Evolutionary conservation across 2,329 filamentous ascomycete genomes (phyloP).

Genomic region (Westerdykella ornata): DNA sequence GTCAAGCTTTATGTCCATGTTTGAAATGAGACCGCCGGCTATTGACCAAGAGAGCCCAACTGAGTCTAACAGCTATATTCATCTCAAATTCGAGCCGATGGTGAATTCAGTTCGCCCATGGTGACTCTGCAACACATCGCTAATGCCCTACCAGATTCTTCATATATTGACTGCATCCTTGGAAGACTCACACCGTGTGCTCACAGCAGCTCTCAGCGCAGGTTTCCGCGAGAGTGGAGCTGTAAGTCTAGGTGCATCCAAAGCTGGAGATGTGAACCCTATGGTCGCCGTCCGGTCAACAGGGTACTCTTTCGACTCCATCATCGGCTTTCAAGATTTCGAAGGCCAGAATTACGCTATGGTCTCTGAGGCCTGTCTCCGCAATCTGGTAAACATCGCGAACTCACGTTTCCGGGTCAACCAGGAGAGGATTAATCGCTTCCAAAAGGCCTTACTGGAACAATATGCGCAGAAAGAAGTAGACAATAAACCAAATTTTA

Average conservation of each 20-base stretch:
- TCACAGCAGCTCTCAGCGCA: constrained; percentile 68
- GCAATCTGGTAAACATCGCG: constrained; percentile 59
- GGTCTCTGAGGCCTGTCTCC: constrained; percentile 62
- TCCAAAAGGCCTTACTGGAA: constrained; percentile 48
- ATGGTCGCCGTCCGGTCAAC: constrained; percentile 82
- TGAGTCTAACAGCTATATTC: constrained; percentile 49
- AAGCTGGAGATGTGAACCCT: constrained; percentile 48
- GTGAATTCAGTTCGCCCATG: constrained; percentile 44
- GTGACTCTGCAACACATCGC: constrained; percentile 7
- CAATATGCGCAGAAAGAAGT: constrained; percentile 8
- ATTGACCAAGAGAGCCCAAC: constrained; percentile 3
- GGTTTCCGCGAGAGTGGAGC: constrained; percentile 90
- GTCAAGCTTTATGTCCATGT: constrained; percentile 17
- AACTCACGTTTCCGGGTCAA: constrained; percentile 72
- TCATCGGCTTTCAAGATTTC: constrained; percentile 56
- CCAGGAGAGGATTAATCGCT: constrained; percentile 58
- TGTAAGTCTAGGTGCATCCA: constrained; percentile 51
- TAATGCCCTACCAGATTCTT: constrained; percentile 59
- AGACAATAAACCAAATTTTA: neutral
- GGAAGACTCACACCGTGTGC: constrained; percentile 64
- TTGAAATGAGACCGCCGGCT: constrained; percentile 35
- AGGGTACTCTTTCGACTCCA: constrained; percentile 72
- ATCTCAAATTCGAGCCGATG: constrained; percentile 94
- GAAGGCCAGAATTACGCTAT: constrained; percentile 38
- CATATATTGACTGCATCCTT: constrained; percentile 76